A percentile compares a stretch with the other conserved stretches of the same genome.
Conservation (phyloP, 192 early-diverging fungal genomes). For the Coemansia sp. region DNA sequence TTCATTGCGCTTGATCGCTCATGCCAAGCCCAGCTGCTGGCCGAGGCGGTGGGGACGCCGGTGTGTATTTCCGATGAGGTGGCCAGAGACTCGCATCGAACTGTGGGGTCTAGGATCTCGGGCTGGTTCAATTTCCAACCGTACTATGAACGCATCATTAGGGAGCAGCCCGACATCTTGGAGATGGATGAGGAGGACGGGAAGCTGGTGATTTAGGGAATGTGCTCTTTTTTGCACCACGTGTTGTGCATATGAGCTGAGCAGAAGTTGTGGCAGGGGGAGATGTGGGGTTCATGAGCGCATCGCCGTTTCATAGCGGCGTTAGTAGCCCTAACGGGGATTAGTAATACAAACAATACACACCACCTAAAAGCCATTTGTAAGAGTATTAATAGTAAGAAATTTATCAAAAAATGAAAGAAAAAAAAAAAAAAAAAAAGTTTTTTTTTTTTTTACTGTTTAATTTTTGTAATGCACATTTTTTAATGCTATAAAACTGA, state of each 20-base stretch:
- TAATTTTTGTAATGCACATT: background rate
- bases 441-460: background rate
- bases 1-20: slow-evolving; percentile 60
- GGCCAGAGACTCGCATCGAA: slow-evolving; percentile 25
- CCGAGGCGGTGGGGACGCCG: slow-evolving; percentile 48
- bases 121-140: slow-evolving; percentile 56
- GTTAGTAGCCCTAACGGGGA: slow-evolving; percentile 11
- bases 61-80: slow-evolving; percentile 30
- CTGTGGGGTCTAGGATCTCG: slow-evolving; percentile 31
- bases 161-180: slow-evolving; percentile 47
- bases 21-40: slow-evolving; percentile 58
- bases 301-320: slow-evolving; percentile 46
- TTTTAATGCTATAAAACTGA: too few relatives aligned
- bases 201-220: slow-evolving; percentile 10
- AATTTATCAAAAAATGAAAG: too few relatives aligned
- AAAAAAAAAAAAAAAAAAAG: background rate
- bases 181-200: slow-evolving; percentile 35
- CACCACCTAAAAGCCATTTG: too few relatives aligned
- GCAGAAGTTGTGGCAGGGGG: slow-evolving; percentile 45
- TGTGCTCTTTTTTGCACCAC: slow-evolving; percentile 38
- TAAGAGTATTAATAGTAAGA: too few relatives aligned
- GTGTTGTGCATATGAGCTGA: slow-evolving; percentile 34
- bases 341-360: background rate
- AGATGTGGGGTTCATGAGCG: slow-evolving; percentile 37
- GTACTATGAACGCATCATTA: slow-evolving; percentile 40